phyloP scores from a whole-genome alignment of 1,284 basidiomycete genomes.

The Marasmius sp. region DNA sequence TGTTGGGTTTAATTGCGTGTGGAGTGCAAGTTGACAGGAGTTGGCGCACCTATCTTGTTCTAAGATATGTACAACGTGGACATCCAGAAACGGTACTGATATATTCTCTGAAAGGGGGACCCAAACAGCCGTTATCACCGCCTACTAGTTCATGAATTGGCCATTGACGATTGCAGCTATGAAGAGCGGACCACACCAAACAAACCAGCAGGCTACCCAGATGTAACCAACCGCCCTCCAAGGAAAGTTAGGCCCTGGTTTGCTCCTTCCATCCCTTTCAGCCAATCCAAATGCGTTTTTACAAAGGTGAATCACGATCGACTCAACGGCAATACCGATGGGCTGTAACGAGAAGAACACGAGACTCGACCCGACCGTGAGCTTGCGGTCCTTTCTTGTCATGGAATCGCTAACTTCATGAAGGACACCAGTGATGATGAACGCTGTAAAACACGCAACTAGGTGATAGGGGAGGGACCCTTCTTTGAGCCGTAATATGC shows the following conservation, averaged over 20 bases:
- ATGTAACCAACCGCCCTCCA: background rate
- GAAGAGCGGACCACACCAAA: background rate
- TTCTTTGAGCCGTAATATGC: background rate
- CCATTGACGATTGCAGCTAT: background rate
- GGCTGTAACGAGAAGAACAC: background rate
- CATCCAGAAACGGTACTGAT: no score
- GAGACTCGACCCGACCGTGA: background rate
- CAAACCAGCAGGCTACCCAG: background rate
- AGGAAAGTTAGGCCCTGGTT: no score
- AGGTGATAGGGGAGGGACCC: background rate
- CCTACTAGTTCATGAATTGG: background rate
- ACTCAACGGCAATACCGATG: background rate
- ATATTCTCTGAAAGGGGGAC: no score
- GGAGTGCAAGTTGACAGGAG: no score
- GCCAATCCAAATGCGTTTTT: background rate
- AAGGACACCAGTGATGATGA: background rate
- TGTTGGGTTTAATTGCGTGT: no score
- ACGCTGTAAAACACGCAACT: background rate
- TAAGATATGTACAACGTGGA: no score
- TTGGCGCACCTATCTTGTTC: no score
- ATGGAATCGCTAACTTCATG: background rate
- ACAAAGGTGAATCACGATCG: background rate
- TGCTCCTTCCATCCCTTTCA: background rate
- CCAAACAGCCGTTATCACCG: no score
- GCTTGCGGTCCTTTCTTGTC: background rate